Evolutionary conservation across 352 stramenopile genomes (phyloP).

Genomic region (Phytophthora ohioensis): DNA sequence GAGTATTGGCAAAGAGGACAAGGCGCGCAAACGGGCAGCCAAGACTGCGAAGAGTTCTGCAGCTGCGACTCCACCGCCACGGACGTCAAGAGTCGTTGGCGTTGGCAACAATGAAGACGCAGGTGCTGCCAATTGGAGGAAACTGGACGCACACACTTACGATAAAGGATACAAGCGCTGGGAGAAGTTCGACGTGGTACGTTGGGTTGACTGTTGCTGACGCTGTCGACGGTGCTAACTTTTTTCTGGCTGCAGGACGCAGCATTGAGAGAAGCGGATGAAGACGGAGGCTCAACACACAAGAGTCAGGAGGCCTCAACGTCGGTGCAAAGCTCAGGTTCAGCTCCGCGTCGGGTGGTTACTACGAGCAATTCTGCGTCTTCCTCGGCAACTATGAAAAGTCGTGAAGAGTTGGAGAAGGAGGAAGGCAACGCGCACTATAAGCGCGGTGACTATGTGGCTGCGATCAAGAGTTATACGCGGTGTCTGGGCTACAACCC

Average conservation of each 20-base stretch:
- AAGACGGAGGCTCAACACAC: slow-evolving; percentile 1
- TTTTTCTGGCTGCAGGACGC: slow-evolving; percentile 45
- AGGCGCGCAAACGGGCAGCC: slow-evolving; percentile 31
- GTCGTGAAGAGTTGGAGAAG: slow-evolving; percentile 77
- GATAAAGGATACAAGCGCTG: slow-evolving; percentile 93
- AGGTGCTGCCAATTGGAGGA: slow-evolving; percentile 24
- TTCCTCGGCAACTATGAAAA: slow-evolving; percentile 17
- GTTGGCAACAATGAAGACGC: neutral
- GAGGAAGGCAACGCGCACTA: slow-evolving; percentile 95
- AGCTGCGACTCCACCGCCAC: slow-evolving; percentile 29
- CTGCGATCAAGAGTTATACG: slow-evolving; percentile 92
- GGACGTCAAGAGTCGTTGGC: slow-evolving; percentile 18
- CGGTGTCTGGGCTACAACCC: slow-evolving; percentile 78
- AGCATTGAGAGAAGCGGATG: slow-evolving; percentile 55
- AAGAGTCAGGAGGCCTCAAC: neutral
- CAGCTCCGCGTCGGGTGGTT: slow-evolving; percentile 8
- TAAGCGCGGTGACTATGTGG: slow-evolving; percentile 84
- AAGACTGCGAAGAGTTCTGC: slow-evolving; percentile 22
- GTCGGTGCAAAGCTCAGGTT: neutral
- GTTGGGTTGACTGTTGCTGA: slow-evolving; percentile 1
- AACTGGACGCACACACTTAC: slow-evolving; percentile 80
- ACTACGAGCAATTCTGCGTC: slow-evolving; percentile 11
- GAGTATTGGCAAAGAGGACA: slow-evolving; percentile 65
- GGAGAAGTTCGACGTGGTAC: slow-evolving; percentile 90
- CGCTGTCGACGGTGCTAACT: neutral